Base-by-base conservation (phyloP, 768 basidiomycete species). In the Mycena maculata region DNA sequence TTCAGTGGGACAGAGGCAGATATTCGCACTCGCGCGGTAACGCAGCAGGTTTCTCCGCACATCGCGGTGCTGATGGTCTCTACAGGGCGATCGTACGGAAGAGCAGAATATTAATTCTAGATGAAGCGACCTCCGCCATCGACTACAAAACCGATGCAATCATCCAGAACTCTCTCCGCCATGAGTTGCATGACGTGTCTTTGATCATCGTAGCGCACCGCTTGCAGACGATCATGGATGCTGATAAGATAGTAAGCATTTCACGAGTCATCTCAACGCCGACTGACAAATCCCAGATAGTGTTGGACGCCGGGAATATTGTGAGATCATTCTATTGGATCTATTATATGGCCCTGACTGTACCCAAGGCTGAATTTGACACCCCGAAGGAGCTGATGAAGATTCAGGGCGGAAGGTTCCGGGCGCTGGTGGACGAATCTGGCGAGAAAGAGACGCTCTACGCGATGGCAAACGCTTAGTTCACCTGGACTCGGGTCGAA, bases 81-180 rank as follows among this genome's bases (percentile, higher is more conserved):
- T 11, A 48, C 8, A 48, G 22, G 10, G 88, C 88, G 2, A 82
- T 89, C 54, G 83, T 88, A 7, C 76, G 88, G n/a, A 73, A 77
- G 44, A 86, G 84, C 73, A 89, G 88, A 70, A 67, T 90, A 16
- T 76, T 88, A 38, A 84, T 89, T 36, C 76, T 89, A 2, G 88
- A 90, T 65, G 88, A 90, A 53, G 52, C 53, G 13, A 55, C 62
- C 4, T 54, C 52, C 12, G 52, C 41, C 13, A 56, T 56, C 5
- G 62, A 48, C 33, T 71, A 72, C 56, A 64, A 72, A 36, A 85
- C 83, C 2, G 84, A 86, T 71, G 63, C 74, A 3, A 67, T 80
- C 33, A 84, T 86, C 65, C 84, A 86, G 70, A 65, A 72, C 28
- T 75, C 81, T 2, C 79, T 86, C 49, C 72, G 82, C 20, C 70